Evolutionary conservation across 2,329 filamentous ascomycete species (phyloP), one percentile per base, ranked within the genome.

Genomic region (Grosmannia serpens): DNA sequence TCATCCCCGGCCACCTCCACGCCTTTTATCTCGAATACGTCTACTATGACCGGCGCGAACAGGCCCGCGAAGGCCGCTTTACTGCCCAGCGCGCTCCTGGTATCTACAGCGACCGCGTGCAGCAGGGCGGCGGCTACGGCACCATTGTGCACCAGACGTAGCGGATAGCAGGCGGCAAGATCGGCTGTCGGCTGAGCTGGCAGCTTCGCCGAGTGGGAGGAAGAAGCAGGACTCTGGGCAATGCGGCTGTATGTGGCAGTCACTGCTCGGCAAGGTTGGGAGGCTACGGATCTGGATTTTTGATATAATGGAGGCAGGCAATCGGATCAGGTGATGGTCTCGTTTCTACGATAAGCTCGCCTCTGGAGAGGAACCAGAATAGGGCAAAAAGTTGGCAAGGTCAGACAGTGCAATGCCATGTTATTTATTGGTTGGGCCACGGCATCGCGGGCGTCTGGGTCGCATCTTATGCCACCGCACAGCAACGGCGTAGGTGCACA

Each of bases 11-110:
- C 9, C 85, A 90, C 64, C 81, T 92, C 49, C 85, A 91, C 69
- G 88, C 88, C 50, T 91, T 91, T 70, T 94, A 91, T 69, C 64
- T 90, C 61, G 84, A 91, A 71, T 95, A 91, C 69, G 77, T 95
- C 62, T 95, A 91, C 74, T 92, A 86, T 70, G 82, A 89, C 66
- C 86, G 86, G 46, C 80, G 78, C 57, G 84, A 89, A 64, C 80
- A 85, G 68, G 77, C 79, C 2, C 73, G 77, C 52, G 74, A 80
- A 38, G 87, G 87, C 6, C 74, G 77, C 13, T 77, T 77, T 60
- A 73, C 78, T 24, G 73, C 76, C 4, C 67, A 72, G 10, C 78
- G 76, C 2, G 86, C 86, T 1, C 83, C 87, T 0, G 86, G 86
- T 31, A 80, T 91, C 22, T 91, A 86, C 69, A 88, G 83, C 65